Base-by-base conservation (phyloP, 441 rosid species). In the Eutrema salsugineum region DNA sequence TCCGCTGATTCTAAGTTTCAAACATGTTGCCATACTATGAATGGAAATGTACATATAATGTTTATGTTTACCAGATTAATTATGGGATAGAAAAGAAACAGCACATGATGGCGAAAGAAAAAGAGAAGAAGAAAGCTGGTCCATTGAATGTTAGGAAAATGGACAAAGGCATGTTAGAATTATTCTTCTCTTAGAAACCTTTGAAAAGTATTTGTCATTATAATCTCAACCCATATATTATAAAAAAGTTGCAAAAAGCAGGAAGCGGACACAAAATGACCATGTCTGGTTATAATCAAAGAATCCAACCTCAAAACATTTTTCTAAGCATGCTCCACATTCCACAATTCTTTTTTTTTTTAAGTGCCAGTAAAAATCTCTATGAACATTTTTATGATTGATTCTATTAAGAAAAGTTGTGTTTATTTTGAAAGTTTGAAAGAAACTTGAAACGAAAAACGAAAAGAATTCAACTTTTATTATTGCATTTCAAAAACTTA, bases 141-240 rank as follows among this genome's bases (percentile, higher is more conserved):
- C 42, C 75, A 50, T 51, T 61, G 51, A 60, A 70, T 70, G 68
- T 39, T 71, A 61, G 19, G 15, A 14, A 50, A 67, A 19, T 39
- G 30, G 53, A 62, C 61, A 51, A 61, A 49, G 5, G 38, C 62
- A 61, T 61, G 61, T 71, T 61, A 14, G 8, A 20, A 38, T 69
- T 35, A 69, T 70, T 58, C 58, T 14, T 57, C 59, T 46, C 66
- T 46, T 38, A 22, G 1, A 36, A 15, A 69, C 28, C 58, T 36
- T 57, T 46, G n/a, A 12, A 47, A 36, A 22, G 4, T 24, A 46
- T 68, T 36, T 35, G 54, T 56, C 28, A 57, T 32, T 57, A 32
- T 35, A 44, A 47, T 15, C n/a, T 14, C 14, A 22, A 24, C 17
- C 5, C 16, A 44, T 43, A 22, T 22, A 2, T 2, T 22, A 2